These are phyloP conservation scores for Coemansia aciculifera DNA, from an alignment of 192 early-diverging fungal species.

Conservation along the genomic window DNA sequence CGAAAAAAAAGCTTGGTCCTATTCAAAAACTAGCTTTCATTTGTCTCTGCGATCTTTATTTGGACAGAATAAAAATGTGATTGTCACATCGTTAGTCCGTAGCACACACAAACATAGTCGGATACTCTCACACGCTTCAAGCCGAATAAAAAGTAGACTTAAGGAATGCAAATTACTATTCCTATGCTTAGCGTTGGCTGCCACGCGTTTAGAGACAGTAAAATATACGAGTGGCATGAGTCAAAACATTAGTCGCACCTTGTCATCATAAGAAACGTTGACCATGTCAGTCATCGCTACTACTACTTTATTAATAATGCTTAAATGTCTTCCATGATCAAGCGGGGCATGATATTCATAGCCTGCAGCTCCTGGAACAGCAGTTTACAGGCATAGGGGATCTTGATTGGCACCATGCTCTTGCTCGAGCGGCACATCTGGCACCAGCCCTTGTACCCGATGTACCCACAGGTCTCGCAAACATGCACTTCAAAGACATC, in stretches of 20 bases:
- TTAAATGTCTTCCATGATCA: conserved; percentile 57
- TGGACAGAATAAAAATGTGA: conserved; percentile 70
- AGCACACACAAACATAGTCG: conserved; percentile 69
- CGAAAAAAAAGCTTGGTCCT: neutral
- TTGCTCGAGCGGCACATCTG: conserved; percentile 87
- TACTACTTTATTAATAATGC: neutral
- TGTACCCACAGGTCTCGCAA: conserved; percentile 97
- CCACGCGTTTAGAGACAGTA: neutral
- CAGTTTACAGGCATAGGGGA: conserved; percentile 97
- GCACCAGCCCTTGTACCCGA: conserved; percentile 76
- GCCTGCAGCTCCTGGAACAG: conserved; percentile 99
- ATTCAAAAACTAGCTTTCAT: conserved; percentile 71
- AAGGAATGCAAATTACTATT: neutral
- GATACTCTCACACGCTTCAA: neutral
- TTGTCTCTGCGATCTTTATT: too few relatives aligned
- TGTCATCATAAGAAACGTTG: neutral
- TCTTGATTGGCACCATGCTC: conserved; percentile 95
- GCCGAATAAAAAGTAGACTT: neutral
- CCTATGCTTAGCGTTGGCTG: neutral
- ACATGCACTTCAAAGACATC: conserved; percentile 99
- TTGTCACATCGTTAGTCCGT: conserved; percentile 61
- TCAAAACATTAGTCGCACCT: neutral
- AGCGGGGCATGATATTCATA: conserved; percentile 97
- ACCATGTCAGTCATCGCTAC: neutral
- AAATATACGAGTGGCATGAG: neutral